Evolutionary conservation across 257 asterid genomes (phyloP).

Genomic region (Rubia yunnanensis): DNA sequence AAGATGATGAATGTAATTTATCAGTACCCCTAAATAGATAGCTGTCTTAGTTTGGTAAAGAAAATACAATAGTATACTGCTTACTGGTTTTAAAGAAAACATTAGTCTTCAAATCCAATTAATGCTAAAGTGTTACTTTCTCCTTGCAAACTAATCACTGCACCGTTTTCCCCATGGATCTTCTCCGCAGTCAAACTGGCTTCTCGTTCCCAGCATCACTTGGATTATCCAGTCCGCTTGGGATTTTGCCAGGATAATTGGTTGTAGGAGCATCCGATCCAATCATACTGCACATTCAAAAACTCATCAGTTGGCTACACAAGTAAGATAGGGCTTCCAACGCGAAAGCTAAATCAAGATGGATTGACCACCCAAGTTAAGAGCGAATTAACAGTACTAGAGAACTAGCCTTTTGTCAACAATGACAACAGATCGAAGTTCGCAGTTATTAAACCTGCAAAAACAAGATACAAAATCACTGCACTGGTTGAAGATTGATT

Average conservation of each 20-base stretch:
- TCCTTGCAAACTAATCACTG: too few relatives aligned
- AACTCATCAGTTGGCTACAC: not conserved
- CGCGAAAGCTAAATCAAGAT: not conserved
- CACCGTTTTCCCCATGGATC: not conserved
- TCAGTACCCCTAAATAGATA: too few relatives aligned
- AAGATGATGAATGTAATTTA: not conserved
- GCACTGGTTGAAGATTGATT: not conserved
- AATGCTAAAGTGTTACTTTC: not conserved
- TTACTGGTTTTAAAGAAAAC: too few relatives aligned
- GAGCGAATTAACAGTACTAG: not conserved
- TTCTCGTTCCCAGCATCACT: slow-evolving; percentile 30
- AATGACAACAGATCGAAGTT: slow-evolving; percentile 72
- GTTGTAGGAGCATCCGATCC: slow-evolving; percentile 45
- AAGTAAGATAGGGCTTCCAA: too few relatives aligned
- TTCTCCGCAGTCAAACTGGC: not conserved
- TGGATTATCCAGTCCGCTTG: slow-evolving; percentile 53
- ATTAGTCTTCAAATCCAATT: not conserved
- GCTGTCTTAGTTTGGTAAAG: too few relatives aligned
- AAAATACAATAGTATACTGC: not conserved
- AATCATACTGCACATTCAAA: slow-evolving; percentile 40
- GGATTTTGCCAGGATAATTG: slow-evolving; percentile 62
- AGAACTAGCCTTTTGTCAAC: slow-evolving; percentile 64
- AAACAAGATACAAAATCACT: slow-evolving; percentile 2
- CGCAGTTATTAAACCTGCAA: slow-evolving; percentile 78
- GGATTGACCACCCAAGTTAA: not conserved